Evolutionary conservation across 345 rosid species (phyloP), one percentile per base, ranked within the genome.

Genomic region (Eucalyptus paniculata): DNA sequence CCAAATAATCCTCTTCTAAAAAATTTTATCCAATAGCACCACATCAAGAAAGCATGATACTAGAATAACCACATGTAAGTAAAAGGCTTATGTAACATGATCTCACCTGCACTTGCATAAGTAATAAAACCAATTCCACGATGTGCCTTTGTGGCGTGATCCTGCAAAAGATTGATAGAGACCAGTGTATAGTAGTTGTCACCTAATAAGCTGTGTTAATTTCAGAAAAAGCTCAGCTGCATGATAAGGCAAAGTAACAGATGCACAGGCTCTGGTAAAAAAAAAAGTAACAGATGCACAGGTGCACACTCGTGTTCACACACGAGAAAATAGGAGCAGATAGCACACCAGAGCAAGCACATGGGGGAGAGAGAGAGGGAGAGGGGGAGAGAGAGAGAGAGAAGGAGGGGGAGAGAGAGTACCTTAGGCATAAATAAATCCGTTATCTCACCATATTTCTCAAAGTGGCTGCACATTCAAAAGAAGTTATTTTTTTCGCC

Each of bases 371-470:
- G 62, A 5, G 65, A 21, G n/a, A 17, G 88, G 60, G 50, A 86
- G 88, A 87, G 90, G 50, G 69, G 60, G 86, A 32, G 50, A 86
- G 53, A 81, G 89, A 88, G 90, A 47, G 69, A 83, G 87, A 32
- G 49, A 88, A 42, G 87, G 53, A 81, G 87, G 86, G 69, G 85
- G 87, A 34, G 62, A 89, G 90, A 56, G 72, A 88, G 88, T 92
- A 96, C 99, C 97, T 97, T 97, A 80, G 99, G 99, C 99, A 97
- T 97, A 91, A 96, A 97, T 85, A 97, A 91, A 94, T 97, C 99
- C 11, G 97, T 94, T 89, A 97, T 97, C 65, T 96, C 98, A 4
- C 99, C 99, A 90, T 97, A 98, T 92, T 92, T 95, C 94, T 96
- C 98, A 94, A 98, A 98, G 93, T 97, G 98, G 88, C 99, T 98